Conservation (phyloP, 2,329 filamentous ascomycete genomes). For the Penicillium nordicum region DNA sequence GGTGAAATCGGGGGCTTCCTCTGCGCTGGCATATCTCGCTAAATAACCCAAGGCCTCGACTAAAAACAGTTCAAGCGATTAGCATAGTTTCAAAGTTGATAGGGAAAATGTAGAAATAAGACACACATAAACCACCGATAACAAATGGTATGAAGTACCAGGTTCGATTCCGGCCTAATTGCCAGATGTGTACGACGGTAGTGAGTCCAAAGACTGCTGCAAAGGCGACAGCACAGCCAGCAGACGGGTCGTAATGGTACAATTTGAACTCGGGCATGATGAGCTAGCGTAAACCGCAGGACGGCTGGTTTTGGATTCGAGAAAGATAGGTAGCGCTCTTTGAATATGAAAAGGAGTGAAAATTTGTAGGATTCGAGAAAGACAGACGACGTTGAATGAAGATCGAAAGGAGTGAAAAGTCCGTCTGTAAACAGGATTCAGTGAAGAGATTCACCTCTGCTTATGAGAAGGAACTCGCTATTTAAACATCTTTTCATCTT, state of each 20-base stretch:
- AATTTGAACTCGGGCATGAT: slow-evolving; percentile 10
- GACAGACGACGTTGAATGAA: not conserved
- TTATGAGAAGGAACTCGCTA: not conserved
- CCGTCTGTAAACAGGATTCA: not conserved
- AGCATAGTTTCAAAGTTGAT: not conserved
- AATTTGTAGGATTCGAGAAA: not conserved
- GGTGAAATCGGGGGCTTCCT: slow-evolving; percentile 20
- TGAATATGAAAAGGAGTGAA: not conserved
- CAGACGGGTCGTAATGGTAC: slow-evolving; percentile 19
- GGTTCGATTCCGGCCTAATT: slow-evolving; percentile 15
- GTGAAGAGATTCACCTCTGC: not conserved
- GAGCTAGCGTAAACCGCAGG: not conserved
- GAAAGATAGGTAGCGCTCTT: not conserved
- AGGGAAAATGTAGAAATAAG: not conserved
- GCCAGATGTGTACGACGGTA: slow-evolving; percentile 13
- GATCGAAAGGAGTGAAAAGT: not conserved
- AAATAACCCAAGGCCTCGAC: slow-evolving; percentile 16
- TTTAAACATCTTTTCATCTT: not conserved
- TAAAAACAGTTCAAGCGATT: not conserved
- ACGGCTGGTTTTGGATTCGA: not conserved
- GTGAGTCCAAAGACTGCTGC: slow-evolving; percentile 28
- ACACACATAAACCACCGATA: slow-evolving; percentile 29
- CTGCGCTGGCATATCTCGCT: slow-evolving; percentile 11
- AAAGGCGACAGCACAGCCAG: slow-evolving; percentile 9
- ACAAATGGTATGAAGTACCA: slow-evolving; percentile 41